Conservation (phyloP, 2,329 filamentous ascomycete genomes). For the Phoma herbarum region DNA sequence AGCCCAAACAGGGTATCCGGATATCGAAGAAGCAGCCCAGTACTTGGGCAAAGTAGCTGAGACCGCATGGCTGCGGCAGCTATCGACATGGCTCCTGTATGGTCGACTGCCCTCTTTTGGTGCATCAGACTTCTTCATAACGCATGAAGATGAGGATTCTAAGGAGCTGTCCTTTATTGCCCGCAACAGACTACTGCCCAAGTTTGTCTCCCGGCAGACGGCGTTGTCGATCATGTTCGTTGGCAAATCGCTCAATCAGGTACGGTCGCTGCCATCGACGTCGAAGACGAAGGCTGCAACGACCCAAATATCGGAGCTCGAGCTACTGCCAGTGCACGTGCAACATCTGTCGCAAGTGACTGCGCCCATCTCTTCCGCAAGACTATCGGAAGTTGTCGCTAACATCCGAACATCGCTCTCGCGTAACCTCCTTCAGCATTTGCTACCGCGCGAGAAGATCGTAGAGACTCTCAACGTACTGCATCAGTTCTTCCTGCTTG, state of each 20-base stretch:
- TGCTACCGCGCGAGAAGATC: constrained; percentile 80
- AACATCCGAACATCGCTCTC: constrained; percentile 84
- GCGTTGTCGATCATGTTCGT: constrained; percentile 89
- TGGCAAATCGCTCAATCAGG: constrained; percentile 86
- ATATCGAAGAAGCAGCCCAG: constrained; percentile 80
- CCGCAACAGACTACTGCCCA: constrained; percentile 69
- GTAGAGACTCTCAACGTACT: constrained; percentile 79
- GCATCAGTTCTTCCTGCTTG: constrained; percentile 86
- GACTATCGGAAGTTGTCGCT: constrained; percentile 75
- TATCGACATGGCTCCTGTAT: constrained; percentile 90
- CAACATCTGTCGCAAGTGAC: constrained; percentile 71
- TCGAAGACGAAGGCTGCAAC: constrained; percentile 39
- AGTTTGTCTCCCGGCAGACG: constrained; percentile 77
- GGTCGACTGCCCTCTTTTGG: constrained; percentile 82
- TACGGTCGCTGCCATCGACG: constrained; percentile 60
- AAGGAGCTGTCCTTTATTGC: constrained; percentile 43
- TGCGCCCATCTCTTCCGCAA: constrained; percentile 76
- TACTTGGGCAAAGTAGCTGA: constrained; percentile 81
- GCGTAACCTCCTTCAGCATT: constrained; percentile 80
- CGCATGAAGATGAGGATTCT: constrained; percentile 46
- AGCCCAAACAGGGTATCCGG: constrained; percentile 85
- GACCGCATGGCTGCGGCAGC: constrained; percentile 88
- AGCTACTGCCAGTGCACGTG: constrained; percentile 74
- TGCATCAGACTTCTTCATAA: constrained; percentile 85
- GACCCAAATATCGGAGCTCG: constrained; percentile 57